Base-by-base conservation (phyloP, 2,329 filamentous ascomycete species). In the Penicillium sp. region DNA sequence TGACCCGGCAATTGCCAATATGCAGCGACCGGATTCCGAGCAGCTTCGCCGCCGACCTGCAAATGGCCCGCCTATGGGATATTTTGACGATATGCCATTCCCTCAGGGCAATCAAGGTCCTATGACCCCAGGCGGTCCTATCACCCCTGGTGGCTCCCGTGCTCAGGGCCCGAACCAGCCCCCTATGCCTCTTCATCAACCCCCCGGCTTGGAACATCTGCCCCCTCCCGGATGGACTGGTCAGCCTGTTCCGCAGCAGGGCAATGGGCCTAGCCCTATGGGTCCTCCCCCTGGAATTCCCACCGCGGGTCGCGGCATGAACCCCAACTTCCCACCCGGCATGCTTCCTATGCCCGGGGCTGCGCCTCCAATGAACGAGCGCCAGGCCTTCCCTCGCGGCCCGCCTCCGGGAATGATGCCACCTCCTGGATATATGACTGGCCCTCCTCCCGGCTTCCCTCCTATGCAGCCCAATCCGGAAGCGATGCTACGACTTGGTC, bases 321-420 rank as follows among this genome's bases (percentile, higher is more conserved):
- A 66, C 45, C 70, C 67, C 11, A 69, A 66, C 16, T 71, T 71
- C 46, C 61, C 67, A 28, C 54, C 72, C n/a, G 72, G 72, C 39
- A 74, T 74, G 69, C 70, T 72, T 58, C 70, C 71, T 14, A 49
- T 49, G 47, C 47, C 47, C 7, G 47, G 47, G 3, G 46, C 40
- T 43, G 58, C 69, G 39, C 64, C 64, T 41, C 64, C 68, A 18
- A 58, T 66, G 11, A 67, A 61, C 40, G 70, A 72, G 27, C 65
- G 69, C 18, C 65, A 69, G 51, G 61, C 59, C 18, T 69, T 72
- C 43, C 67, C 72, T 37, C 70, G 70, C 43, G 66, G 63, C 2
- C 66, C 65, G 41, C 72, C 72, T 11, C 72, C 72, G 5, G 72
- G 71, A 40, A 74, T 74, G 68, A 71, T 72, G 59, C 72, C 72